These are phyloP conservation scores for Clavulina sp. DNA, from an alignment of 768 basidiomycete species.

Conservation along the genomic window DNA sequence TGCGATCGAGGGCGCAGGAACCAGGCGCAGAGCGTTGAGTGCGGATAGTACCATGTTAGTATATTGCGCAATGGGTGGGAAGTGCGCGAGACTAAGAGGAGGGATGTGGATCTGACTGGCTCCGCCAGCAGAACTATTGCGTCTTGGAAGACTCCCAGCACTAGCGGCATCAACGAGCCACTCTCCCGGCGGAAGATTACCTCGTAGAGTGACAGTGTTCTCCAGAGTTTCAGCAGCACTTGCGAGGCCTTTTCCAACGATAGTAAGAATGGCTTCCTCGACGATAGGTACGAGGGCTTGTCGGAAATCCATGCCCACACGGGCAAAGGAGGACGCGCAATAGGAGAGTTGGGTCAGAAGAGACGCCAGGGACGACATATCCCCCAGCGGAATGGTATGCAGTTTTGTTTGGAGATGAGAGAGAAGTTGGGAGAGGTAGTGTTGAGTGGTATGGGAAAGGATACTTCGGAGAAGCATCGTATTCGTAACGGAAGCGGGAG, in stretches of 20 bases:
- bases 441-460: conserved; percentile 46
- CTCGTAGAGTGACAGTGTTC: conserved; percentile 7
- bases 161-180: conserved; percentile 14
- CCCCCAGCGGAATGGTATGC: conserved; percentile 32
- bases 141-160: conserved; percentile 9
- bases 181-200: conserved; percentile 12
- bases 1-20: conserved; percentile 52
- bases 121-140: background rate
- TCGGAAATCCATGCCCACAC: conserved; percentile 86
- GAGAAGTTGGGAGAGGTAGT: conserved; percentile 47
- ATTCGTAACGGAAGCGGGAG: background rate
- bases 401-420: conserved; percentile 45
- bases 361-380: conserved; percentile 51
- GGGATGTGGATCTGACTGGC: conserved; percentile 40
- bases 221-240: conserved; percentile 18
- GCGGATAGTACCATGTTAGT: conserved; percentile 56
- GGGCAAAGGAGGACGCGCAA: conserved; percentile 77
- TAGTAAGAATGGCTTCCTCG: conserved; percentile 38
- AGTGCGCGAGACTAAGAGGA: conserved; percentile 51
- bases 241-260: conserved; percentile 36
- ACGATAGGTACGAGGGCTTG: conserved; percentile 48
- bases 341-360: conserved; percentile 87
- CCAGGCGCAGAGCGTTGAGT: conserved; percentile 64
- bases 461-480: conserved; percentile 28
- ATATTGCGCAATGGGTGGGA: conserved; percentile 54